These are phyloP conservation scores for Mucor circinelloides DNA, from an alignment of 371 early-diverging fungal species.

Conservation along the genomic window DNA sequence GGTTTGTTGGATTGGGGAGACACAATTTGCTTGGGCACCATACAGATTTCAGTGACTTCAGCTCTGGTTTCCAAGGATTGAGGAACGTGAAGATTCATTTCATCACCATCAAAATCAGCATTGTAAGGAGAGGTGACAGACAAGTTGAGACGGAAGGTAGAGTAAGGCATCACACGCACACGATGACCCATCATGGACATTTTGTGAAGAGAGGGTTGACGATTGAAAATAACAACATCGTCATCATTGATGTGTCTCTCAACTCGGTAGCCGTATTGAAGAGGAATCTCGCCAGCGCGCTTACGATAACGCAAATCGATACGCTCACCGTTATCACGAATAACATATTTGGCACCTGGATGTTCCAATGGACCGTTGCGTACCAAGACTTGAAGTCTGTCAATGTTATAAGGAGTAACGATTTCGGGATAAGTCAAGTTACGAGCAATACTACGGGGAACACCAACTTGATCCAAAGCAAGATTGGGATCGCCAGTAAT, in stretches of 20 bases:
- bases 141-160: slow-evolving; percentile 98
- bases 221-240: slow-evolving; percentile 99
- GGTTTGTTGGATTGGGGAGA: slow-evolving; percentile 99
- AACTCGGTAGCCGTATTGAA: slow-evolving; percentile 95
- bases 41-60: slow-evolving; percentile 95
- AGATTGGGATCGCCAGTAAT: slow-evolving; percentile 99
- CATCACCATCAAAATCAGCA: slow-evolving; percentile 99
- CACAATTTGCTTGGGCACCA: slow-evolving; percentile 98
- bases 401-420: slow-evolving; percentile 98
- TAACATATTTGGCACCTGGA: slow-evolving; percentile 99
- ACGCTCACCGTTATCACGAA: slow-evolving; percentile 96
- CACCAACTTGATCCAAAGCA: slow-evolving; percentile 98
- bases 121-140: slow-evolving; percentile 99
- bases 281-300: slow-evolving; percentile 85
- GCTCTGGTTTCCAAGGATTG: slow-evolving; percentile 96
- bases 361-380: slow-evolving; percentile 96
- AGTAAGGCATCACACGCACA: slow-evolving; percentile 98
- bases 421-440: slow-evolving; percentile 99
- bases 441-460: slow-evolving; percentile 97
- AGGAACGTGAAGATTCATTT: slow-evolving; percentile 99
- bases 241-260: slow-evolving; percentile 98
- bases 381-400: slow-evolving; percentile 88
- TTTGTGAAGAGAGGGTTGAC: slow-evolving; percentile 99
- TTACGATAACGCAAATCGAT: slow-evolving; percentile 95
- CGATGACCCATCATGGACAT: slow-evolving; percentile 99